Conservation (phyloP, 2,329 filamentous ascomycete species). For the Phyllosticta citriasiana region DNA sequence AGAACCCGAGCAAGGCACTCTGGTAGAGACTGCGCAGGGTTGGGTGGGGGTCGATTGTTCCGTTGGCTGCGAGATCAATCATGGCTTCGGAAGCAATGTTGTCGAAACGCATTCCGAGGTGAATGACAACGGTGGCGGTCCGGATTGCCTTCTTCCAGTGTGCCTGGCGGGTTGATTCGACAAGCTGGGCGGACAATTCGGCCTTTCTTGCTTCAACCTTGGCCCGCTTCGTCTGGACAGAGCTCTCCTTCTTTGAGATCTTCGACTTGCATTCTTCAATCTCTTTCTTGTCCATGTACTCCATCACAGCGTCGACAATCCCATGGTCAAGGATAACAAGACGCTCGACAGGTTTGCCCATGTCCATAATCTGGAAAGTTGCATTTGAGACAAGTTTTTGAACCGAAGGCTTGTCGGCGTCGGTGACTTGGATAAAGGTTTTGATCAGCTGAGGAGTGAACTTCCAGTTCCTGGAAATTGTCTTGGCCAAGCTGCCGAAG, state of each 20-base stretch:
- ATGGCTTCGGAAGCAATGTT: conserved; percentile 72
- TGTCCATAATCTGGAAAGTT: conserved; percentile 80
- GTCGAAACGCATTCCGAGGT: conserved; percentile 85
- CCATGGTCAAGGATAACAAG: conserved; percentile 72
- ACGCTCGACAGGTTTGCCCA: conserved; percentile 77
- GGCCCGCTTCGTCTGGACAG: conserved; percentile 63
- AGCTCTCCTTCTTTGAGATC: conserved; percentile 59
- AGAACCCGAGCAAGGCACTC: conserved; percentile 63
- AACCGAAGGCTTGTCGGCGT: conserved; percentile 87
- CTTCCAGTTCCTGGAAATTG: conserved; percentile 84
- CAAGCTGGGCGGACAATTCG: conserved; percentile 69
- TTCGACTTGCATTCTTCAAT: conserved; percentile 47
- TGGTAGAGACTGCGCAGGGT: conserved; percentile 72
- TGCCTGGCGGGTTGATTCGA: conserved; percentile 63
- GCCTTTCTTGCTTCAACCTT: conserved; percentile 79
- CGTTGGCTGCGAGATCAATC: conserved; percentile 70
- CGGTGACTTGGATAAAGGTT: conserved; percentile 79
- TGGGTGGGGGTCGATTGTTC: conserved; percentile 84
- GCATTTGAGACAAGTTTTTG: conserved; percentile 77
- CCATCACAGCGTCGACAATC: conserved; percentile 55
- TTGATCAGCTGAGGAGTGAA: conserved; percentile 85
- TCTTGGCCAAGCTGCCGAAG: conserved; percentile 80
- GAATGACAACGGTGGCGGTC: conserved; percentile 82
- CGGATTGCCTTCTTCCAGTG: conserved; percentile 96
- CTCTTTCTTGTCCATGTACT: conserved; percentile 24